Evolutionary conservation across 2,329 filamentous ascomycete species (phyloP).

Genomic region (Aspergillaceae sp.): DNA sequence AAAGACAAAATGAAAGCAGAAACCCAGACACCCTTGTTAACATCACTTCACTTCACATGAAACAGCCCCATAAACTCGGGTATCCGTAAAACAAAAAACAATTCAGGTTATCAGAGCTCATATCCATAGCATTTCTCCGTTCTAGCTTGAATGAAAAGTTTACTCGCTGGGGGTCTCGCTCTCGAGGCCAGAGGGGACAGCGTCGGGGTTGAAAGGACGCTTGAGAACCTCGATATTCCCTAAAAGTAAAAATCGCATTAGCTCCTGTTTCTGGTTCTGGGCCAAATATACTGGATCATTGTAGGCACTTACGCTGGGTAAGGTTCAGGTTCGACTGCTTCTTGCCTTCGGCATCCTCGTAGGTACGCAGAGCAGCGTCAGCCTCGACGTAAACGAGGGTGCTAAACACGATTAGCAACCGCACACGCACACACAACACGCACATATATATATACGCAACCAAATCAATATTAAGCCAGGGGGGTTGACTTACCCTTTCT

Average conservation of each 20-base stretch:
- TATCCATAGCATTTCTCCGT: no score
- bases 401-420: conserved; percentile 37
- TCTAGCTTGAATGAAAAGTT: no score
- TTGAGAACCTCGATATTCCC: conserved; percentile 28
- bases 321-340: conserved; percentile 56
- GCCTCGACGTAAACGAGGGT: conserved; percentile 76
- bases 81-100: no score
- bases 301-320: conserved; percentile 61
- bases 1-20: no score
- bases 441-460: no score
- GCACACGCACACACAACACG: no score
- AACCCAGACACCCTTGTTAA: no score
- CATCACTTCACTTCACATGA: no score
- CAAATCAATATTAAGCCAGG: background rate
- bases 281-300: background rate
- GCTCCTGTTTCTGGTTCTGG: background rate
- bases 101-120: no score
- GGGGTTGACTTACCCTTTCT: conserved; percentile 66
- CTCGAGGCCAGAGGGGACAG: background rate
- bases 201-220: conserved; percentile 14
- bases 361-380: conserved; percentile 61
- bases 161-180: background rate
- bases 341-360: conserved; percentile 63
- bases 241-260: conserved; percentile 4
- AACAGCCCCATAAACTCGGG: no score